A percentile compares a stretch with the other conserved stretches of the same genome.
Conservation (phyloP, 495 filamentous ascomycete species). For the Glarea lozoyensis region DNA sequence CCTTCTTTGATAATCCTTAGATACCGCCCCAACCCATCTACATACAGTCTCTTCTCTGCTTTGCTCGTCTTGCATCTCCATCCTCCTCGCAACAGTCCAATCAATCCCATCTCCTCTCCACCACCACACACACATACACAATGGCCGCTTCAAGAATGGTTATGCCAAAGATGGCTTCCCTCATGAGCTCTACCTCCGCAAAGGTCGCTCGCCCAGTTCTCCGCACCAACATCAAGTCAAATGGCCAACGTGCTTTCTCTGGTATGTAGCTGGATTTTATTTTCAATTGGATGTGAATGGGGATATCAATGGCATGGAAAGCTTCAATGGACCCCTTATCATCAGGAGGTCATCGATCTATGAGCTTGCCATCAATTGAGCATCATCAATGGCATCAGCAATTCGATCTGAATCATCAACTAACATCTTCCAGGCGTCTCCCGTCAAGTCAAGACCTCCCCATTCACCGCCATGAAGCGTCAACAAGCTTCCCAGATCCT, state of each 20-base stretch:
- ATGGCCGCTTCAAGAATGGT: slow-evolving; percentile 70
- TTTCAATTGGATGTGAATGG: not conserved
- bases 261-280: slow-evolving; percentile 28
- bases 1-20: slow-evolving; percentile 10
- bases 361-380: too few species aligned
- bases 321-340: too few species aligned
- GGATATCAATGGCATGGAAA: too few species aligned
- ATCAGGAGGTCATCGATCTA: too few species aligned
- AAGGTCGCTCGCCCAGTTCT: slow-evolving; percentile 65
- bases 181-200: slow-evolving; percentile 54
- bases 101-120: slow-evolving; percentile 28
- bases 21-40: not conserved
- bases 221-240: slow-evolving; percentile 42
- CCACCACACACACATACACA: slow-evolving; percentile 40
- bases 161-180: slow-evolving; percentile 53
- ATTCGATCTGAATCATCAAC: slow-evolving; percentile 12
- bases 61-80: slow-evolving; percentile 15
- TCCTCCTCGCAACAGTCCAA: slow-evolving; percentile 22
- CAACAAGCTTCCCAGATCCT: slow-evolving; percentile 56
- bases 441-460: slow-evolving; percentile 27
- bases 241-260: slow-evolving; percentile 60
- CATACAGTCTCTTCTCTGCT: not conserved
- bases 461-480: slow-evolving; percentile 58
- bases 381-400: too few species aligned
- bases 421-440: slow-evolving; percentile 29